phyloP scores from a whole-genome alignment of 2,329 filamentous ascomycete species.

The Ascochyta viciae-villosae region DNA sequence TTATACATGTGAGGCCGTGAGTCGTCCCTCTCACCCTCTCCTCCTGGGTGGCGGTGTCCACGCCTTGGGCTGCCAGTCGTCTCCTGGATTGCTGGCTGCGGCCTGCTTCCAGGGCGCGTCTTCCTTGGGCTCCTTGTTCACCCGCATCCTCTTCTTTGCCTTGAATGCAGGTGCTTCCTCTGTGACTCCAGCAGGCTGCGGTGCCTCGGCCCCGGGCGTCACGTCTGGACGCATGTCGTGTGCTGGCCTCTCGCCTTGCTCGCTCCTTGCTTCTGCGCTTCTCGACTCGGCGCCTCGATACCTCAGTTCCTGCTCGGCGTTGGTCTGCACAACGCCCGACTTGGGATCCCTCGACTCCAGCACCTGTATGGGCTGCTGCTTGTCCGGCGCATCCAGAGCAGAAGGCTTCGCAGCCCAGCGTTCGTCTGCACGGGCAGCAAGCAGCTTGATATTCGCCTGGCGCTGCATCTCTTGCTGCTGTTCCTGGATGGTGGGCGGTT shows the following conservation, averaged over 20 bases:
- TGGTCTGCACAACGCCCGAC: conserved; percentile 45
- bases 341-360: conserved; percentile 53
- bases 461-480: conserved; percentile 64
- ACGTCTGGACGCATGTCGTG: conserved; percentile 7
- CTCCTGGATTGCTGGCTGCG: conserved; percentile 48
- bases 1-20: not conserved
- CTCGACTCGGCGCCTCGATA: not conserved
- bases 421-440: conserved; percentile 66
- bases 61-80: conserved; percentile 56
- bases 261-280: conserved; percentile 28
- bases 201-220: conserved; percentile 13
- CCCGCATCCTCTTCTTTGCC: conserved; percentile 24
- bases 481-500: conserved; percentile 64
- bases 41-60: conserved; percentile 54
- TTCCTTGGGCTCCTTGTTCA: conserved; percentile 37
- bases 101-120: conserved; percentile 52
- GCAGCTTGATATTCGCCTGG: conserved; percentile 64
- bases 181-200: conserved; percentile 25
- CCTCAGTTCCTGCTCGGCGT: conserved; percentile 39
- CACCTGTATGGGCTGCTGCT: conserved; percentile 56
- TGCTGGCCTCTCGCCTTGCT: conserved; percentile 6
- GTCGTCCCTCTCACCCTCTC: conserved; percentile 21
- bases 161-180: conserved; percentile 19
- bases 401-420: conserved; percentile 67
- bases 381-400: conserved; percentile 63